Conservation (phyloP, 2,329 filamentous ascomycete species). For the Dactylellina cionopaga region DNA sequence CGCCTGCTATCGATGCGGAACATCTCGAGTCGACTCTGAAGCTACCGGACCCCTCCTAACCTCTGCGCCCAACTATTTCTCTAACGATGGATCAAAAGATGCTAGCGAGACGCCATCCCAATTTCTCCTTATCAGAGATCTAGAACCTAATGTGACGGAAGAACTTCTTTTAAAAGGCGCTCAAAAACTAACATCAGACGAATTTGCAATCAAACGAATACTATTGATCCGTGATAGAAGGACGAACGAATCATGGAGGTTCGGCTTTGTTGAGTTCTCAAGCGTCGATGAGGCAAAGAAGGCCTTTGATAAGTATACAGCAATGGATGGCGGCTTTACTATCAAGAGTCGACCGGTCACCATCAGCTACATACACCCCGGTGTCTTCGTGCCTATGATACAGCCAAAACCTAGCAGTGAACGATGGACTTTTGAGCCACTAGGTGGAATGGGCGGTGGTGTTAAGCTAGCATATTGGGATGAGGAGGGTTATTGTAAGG, state of each 20-base stretch:
- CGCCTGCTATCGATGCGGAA: constrained; percentile 70
- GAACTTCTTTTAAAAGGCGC: constrained; percentile 77
- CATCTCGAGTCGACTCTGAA: constrained; percentile 66
- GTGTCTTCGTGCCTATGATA: constrained; percentile 80
- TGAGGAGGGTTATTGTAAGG: constrained; percentile 75
- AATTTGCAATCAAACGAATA: constrained; percentile 78
- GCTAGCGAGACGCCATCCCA: constrained; percentile 71
- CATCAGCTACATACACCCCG: constrained; percentile 81
- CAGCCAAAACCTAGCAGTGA: constrained; percentile 69
- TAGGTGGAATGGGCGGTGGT: constrained; percentile 70
- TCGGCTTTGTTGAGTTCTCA: constrained; percentile 85
- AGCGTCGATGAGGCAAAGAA: constrained; percentile 78
- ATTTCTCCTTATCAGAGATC: constrained; percentile 77
- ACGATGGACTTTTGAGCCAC: constrained; percentile 74
- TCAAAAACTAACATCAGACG: constrained; percentile 72
- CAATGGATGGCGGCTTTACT: constrained; percentile 75
- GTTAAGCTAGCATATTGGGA: constrained; percentile 81
- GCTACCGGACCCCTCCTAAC: constrained; percentile 62
- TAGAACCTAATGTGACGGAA: constrained; percentile 77
- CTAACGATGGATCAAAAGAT: constrained; percentile 58
- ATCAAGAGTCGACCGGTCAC: constrained; percentile 78
- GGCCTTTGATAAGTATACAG: constrained; percentile 76
- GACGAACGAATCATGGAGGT: constrained; percentile 78
- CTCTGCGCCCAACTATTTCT: constrained; percentile 63
- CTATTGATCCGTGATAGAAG: constrained; percentile 78